Evolutionary conservation across 257 asterid genomes (phyloP).

Genomic region (Echium plantagineum): DNA sequence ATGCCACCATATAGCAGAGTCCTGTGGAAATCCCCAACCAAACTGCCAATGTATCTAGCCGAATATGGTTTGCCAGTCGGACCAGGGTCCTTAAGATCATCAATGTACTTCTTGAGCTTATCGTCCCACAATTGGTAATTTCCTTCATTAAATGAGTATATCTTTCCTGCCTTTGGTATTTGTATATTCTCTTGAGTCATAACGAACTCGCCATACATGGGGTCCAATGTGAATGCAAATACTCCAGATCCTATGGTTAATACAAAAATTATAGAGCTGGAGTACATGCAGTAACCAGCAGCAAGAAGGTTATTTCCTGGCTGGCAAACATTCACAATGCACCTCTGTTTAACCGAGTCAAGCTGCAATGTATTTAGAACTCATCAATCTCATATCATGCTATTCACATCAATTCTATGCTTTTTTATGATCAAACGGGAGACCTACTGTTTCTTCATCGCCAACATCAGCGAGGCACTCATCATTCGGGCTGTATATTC

Average conservation of each 20-base stretch:
- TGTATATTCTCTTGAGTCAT: slow-evolving; percentile 61
- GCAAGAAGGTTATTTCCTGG: slow-evolving; percentile 82
- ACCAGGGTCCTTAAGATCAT: slow-evolving; percentile 89
- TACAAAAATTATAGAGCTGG: slow-evolving; percentile 76
- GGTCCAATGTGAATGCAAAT: slow-evolving; percentile 70
- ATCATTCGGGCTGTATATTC: slow-evolving; percentile 79
- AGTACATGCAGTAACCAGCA: slow-evolving; percentile 96
- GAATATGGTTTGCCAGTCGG: slow-evolving; percentile 88
- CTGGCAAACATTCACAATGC: slow-evolving; percentile 83
- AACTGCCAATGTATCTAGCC: slow-evolving; percentile 73
- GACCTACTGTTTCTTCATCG: slow-evolving; percentile 48
- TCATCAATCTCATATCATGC: background rate
- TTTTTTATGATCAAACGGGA: background rate
- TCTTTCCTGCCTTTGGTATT: slow-evolving; percentile 77
- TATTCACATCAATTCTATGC: no score
- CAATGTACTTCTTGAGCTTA: slow-evolving; percentile 70
- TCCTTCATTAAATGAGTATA: slow-evolving; percentile 82
- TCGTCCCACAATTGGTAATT: slow-evolving; percentile 91
- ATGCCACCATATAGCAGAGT: slow-evolving; percentile 82
- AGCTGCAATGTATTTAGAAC: slow-evolving; percentile 33
- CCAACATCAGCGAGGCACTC: slow-evolving; percentile 67
- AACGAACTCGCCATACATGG: slow-evolving; percentile 87
- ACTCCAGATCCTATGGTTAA: slow-evolving; percentile 75
- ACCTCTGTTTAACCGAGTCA: slow-evolving; percentile 35
- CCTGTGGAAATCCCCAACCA: slow-evolving; percentile 89